Evolutionary conservation across 108 stramenopile species (phyloP), one percentile per base, ranked within the genome.

Genomic region (Skeletonema costatum): DNA sequence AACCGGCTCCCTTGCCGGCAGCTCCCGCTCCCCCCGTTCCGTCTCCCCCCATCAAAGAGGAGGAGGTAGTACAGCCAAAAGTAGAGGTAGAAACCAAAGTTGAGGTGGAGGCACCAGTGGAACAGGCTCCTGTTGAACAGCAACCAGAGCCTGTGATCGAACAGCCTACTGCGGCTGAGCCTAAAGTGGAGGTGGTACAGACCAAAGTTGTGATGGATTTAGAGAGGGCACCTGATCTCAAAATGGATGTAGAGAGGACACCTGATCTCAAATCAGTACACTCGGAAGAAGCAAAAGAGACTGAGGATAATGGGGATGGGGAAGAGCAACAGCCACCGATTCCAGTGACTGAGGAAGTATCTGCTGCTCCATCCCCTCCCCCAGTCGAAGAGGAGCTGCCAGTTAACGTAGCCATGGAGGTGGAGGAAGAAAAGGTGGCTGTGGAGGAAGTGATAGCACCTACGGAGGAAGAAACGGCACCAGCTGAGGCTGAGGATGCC

Each of bases 231-330:
- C 53, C 53, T 2, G 53, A 56, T 56, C 53, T 56, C 53, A 56
- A 56, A 56, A 25, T 25, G 25, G 53, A 56, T 56, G 9, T 25
- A 7, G 53, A 56, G 1, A 7, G 53, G 53, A 56, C 53, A 9
- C 53, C 53, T 2, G 53, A 56, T 56, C 53, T 56, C 53, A 56
- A 56, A 56, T 56, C 53, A 56, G 53, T 56, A 29, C 21, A 56
- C 25, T 56, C 53, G 9, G 53, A 56, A 4, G 53, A 56, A 56
- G 53, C 53, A 25, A 56, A 56, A 56, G 25, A 56, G 53, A 25
- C 53, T 2, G 21, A 56, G 53, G 53, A 56, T 4, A 56, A 25
- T 25, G 25, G 53, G 0, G 8, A 56, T 25, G 53, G 8, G 53
- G 25, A 56, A 21, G 53, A 56, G 53, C 21, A 25, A 25, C 6